Evolutionary conservation across 306 rosid genomes (phyloP), one percentile per base, ranked within the genome.

Genomic region (Phaseolus lunatus): DNA sequence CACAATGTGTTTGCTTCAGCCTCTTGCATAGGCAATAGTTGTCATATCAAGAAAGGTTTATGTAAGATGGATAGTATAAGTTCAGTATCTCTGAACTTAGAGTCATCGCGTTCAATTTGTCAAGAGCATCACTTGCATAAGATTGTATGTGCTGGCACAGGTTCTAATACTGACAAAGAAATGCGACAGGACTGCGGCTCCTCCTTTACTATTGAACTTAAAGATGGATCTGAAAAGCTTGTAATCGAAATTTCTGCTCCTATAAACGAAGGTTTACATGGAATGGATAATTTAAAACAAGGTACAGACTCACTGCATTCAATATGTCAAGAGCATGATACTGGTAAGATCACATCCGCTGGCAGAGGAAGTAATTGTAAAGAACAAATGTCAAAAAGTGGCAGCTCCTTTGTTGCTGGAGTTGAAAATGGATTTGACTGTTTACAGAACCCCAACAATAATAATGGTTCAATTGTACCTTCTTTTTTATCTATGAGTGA

Each of bases 191-290:
- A 35, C 24, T 66, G 23, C 11, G 15, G 22, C 54, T 66, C 37
- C 18, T 49, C 69, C 35, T 27, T 18, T 45, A 52, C 73, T 39
- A 76, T 22, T 72, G 78, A 72, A 75, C 54, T 52, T 77, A 73
- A 75, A 50, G 70, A 79, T 23, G 79, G 66, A 35, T 76, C 76
- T 27, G 80, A 67, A 70, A 71, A 49, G 52, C 84, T 74, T 75
- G 24, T 63, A 26, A 52, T 48, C 45, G 76, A 72, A 73, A 61
- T 20, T 48, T 63, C 27, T 5, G 52, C 45, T 63, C 45, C 79
- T 39, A 71, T 37, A 11, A 79, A 70, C 8, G 73, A 78, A 27
- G 56, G 79, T 61, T 64, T 54, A 57, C 44, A 2, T 53, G 53
- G 50, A 29, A 67, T 41, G 24, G 27, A 82, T 24, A 63, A 44